Evolutionary conservation across 2,329 filamentous ascomycete genomes (phyloP).

Genomic region (Rutstroemia sp.): DNA sequence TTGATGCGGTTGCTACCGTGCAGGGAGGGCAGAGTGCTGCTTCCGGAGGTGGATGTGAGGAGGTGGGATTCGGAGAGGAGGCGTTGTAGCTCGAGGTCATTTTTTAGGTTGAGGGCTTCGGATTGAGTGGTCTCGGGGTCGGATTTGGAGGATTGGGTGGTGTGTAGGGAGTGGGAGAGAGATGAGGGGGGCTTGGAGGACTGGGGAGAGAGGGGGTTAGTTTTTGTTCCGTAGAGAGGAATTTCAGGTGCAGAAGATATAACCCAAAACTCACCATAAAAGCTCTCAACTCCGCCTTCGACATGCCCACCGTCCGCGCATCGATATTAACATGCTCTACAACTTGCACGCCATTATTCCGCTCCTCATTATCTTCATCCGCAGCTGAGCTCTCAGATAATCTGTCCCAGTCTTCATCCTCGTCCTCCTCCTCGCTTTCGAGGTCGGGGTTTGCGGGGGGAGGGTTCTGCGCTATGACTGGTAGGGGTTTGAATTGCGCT

Average conservation of each 20-base stretch:
- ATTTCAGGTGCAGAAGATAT: too few relatives aligned
- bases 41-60: slow-evolving; percentile 45
- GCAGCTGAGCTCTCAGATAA: slow-evolving; percentile 35
- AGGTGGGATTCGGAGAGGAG: slow-evolving; percentile 89
- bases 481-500: slow-evolving; percentile 72
- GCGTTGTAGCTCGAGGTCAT: slow-evolving; percentile 86
- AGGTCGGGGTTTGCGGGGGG: slow-evolving; percentile 10
- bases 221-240: too few relatives aligned
- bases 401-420: slow-evolving; percentile 53
- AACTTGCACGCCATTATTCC: slow-evolving; percentile 35
- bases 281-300: slow-evolving; percentile 64
- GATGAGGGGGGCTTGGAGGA: slow-evolving; percentile 26
- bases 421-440: slow-evolving; percentile 11
- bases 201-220: slow-evolving; percentile 8
- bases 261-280: slow-evolving; percentile 56
- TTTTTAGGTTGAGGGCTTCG: slow-evolving; percentile 60
- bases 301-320: slow-evolving; percentile 36
- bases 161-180: background rate
- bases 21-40: slow-evolving; percentile 36
- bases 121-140: slow-evolving; percentile 12
- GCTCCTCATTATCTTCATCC: slow-evolving; percentile 31
- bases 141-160: background rate
- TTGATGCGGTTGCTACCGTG: slow-evolving; percentile 68
- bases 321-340: slow-evolving; percentile 34
- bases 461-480: slow-evolving; percentile 21